Conservation (phyloP, 2,329 filamentous ascomycete species). For the Teratosphaeria nubilosa region DNA sequence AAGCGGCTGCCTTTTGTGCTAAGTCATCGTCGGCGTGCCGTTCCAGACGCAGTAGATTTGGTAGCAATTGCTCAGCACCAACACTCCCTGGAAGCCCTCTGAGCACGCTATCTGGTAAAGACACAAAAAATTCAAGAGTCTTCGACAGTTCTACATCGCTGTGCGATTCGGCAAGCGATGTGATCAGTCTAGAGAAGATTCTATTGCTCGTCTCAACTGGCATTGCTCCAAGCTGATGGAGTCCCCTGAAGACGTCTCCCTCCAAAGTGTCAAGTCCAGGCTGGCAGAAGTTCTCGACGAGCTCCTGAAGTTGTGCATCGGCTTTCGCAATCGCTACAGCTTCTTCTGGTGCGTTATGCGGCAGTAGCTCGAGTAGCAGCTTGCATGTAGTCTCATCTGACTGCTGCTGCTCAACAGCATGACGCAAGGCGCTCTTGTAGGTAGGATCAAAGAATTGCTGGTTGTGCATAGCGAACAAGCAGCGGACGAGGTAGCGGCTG, state of each 20-base stretch:
- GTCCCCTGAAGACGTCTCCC: conserved; percentile 8
- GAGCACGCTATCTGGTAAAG: conserved; percentile 25
- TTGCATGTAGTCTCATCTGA: conserved; percentile 9
- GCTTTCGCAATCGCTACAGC: conserved; percentile 27
- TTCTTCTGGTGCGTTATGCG: conserved; percentile 26
- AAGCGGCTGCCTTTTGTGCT: conserved; percentile 31
- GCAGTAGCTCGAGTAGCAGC: conserved; percentile 19
- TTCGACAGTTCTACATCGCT: conserved; percentile 4
- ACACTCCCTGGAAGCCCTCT: conserved; percentile 37
- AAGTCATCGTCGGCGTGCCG: conserved; percentile 45
- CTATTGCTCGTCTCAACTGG: conserved; percentile 28
- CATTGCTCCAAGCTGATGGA: conserved; percentile 18
- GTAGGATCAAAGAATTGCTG: conserved; percentile 25
- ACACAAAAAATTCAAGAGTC: conserved; percentile 30
- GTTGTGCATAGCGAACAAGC: conserved; percentile 43
- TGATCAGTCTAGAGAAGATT: conserved; percentile 29
- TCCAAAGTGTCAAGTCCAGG: conserved; percentile 1
- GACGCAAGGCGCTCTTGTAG: conserved; percentile 13
- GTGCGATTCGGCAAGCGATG: conserved; percentile 28
- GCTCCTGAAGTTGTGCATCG: conserved; percentile 27
- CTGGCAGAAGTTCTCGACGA: conserved; percentile 15
- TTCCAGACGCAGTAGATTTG: conserved; percentile 42
- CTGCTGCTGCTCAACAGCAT: conserved; percentile 1
- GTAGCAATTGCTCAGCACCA: conserved; percentile 41
- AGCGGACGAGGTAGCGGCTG: conserved; percentile 56